Conservation (phyloP, 306 rosid species). For the Chamaecrista fasciculata region DNA sequence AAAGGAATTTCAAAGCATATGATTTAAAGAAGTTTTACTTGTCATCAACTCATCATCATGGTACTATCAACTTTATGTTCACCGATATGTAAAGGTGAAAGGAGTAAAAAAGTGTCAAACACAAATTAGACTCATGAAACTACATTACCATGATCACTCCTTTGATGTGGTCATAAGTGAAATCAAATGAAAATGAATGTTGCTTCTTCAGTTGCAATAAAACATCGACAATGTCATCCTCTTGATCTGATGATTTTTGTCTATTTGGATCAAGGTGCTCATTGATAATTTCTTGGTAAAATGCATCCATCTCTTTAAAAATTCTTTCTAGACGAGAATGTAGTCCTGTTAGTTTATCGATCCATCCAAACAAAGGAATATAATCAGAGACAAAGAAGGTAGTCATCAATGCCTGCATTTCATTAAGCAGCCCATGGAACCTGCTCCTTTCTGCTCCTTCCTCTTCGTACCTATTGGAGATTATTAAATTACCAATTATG, state of each 20-base stretch:
- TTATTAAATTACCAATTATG: no score
- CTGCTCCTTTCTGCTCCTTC: constrained; percentile 17
- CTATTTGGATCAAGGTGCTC: constrained; percentile 24
- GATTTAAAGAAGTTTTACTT: no score
- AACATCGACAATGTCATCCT: constrained; percentile 2
- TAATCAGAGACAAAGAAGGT: not conserved
- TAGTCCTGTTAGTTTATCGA: constrained; percentile 10
- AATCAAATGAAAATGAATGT: constrained; percentile 12
- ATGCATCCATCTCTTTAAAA: not conserved
- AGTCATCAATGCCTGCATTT: not conserved
- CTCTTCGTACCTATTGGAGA: not conserved
- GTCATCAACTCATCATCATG: no score
- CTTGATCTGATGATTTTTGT: no score
- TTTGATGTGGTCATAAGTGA: constrained; percentile 18
- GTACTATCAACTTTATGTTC: no score
- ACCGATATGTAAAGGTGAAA: no score
- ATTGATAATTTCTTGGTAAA: not conserved
- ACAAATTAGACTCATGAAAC: no score
- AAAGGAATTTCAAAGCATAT: no score
- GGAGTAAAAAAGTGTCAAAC: no score
- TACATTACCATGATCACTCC: constrained; percentile 18
- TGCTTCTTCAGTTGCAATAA: constrained; percentile 22
- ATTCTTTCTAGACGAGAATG: not conserved
- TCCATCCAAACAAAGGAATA: constrained; percentile 8
- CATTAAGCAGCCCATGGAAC: constrained; percentile 10